These are phyloP conservation scores for Bruguiera sexangula DNA, from an alignment of 345 rosid species.

Conservation along the genomic window DNA sequence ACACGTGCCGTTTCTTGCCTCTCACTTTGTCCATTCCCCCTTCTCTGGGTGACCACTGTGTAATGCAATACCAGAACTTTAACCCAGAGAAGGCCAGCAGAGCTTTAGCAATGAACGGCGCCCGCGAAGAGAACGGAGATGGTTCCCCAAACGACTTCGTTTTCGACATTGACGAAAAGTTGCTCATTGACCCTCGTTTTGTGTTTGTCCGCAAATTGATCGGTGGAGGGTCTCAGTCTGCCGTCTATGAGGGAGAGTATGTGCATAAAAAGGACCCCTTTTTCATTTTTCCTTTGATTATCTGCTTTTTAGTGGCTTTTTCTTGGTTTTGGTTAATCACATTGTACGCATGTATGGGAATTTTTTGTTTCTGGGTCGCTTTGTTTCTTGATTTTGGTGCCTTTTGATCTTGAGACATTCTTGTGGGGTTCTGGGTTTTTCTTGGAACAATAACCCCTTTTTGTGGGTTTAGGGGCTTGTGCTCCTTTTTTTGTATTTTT, in stretches of 20 bases:
- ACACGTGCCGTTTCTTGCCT: no score
- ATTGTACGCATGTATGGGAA: conserved; percentile 16
- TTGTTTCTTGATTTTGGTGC: not conserved
- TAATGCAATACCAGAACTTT: conserved; percentile 3
- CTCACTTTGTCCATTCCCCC: no score
- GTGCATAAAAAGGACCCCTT: conserved; percentile 6
- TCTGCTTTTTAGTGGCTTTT: not conserved
- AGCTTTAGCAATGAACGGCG: conserved; percentile 14
- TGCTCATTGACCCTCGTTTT: conserved; percentile 39
- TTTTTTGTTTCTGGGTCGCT: conserved; percentile 4
- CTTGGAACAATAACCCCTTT: conserved; percentile 4
- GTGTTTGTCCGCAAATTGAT: conserved; percentile 35
- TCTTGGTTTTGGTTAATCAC: conserved; percentile 10
- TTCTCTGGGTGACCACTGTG: not conserved
- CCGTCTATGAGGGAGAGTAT: conserved; percentile 52
- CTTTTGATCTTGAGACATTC: not conserved
- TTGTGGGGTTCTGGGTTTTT: not conserved
- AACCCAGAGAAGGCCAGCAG: not conserved
- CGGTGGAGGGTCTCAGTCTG: conserved; percentile 47
- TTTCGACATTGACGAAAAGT: conserved; percentile 34
- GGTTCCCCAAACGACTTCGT: conserved; percentile 20
- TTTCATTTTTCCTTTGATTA: no score
- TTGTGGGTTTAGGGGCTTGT: not conserved
- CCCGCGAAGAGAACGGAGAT: conserved; percentile 15
- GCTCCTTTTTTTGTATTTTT: not conserved